Percentiles rank a stretch among this genome's conserved stretches.
These are phyloP conservation scores for Candida pseudocylindracea DNA, from an alignment of 1,139 yeast genomes.

Conservation along the genomic window DNA sequence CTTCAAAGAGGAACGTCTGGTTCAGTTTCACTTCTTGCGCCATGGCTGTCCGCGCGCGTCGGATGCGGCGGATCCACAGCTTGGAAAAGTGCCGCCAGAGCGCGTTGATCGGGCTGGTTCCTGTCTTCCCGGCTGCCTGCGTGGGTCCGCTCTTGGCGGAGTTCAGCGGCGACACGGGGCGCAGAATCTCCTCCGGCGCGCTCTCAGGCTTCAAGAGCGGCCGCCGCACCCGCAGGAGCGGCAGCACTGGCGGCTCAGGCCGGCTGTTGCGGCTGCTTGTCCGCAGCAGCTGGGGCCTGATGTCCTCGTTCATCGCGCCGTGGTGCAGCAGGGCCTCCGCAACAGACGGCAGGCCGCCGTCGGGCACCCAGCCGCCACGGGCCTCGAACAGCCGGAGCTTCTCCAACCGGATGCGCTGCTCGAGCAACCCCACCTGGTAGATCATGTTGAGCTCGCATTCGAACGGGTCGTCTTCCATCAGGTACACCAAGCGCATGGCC, in stretches of 20 bases:
- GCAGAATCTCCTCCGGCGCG: too few relatives aligned
- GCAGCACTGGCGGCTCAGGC: too few relatives aligned
- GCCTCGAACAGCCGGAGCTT: neutral
- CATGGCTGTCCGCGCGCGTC: constrained; percentile 17
- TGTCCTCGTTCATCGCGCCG: neutral
- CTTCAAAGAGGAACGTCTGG: constrained; percentile 19
- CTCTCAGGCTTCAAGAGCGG: too few relatives aligned
- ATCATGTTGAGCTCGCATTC: constrained; percentile 1
- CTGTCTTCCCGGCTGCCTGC: too few relatives aligned
- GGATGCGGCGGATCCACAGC: constrained; percentile 29
- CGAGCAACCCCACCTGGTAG: constrained; percentile 1
- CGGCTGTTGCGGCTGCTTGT: too few relatives aligned
- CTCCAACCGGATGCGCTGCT: constrained; percentile 1
- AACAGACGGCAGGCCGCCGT: neutral
- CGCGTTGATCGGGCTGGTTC: too few relatives aligned
- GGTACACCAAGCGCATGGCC: neutral
- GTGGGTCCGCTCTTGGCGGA: too few relatives aligned
- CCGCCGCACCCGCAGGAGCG: too few relatives aligned
- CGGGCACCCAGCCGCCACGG: neutral
- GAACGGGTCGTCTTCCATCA: constrained; percentile 1
- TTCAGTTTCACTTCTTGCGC: constrained; percentile 26
- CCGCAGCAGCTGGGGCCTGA: too few relatives aligned
- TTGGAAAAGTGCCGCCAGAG: too few relatives aligned
- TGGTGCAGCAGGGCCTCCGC: neutral
- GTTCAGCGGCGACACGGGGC: too few relatives aligned